Conservation (phyloP, 306 rosid genomes). For the Psophocarpus tetragonolobus region DNA sequence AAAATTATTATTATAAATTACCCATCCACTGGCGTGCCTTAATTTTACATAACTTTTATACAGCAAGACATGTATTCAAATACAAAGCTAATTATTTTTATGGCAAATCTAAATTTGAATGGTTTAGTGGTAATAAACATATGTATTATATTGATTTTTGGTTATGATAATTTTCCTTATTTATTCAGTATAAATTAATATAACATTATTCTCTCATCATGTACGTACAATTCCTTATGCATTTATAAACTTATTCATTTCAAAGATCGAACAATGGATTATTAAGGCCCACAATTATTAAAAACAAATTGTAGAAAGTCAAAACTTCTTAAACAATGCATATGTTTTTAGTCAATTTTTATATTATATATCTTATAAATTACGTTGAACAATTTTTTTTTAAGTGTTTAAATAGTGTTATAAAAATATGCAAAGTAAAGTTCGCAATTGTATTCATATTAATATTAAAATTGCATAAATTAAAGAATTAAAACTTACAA, state of each 20-base stretch:
- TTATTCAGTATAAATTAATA: neutral
- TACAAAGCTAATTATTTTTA: neutral
- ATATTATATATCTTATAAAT: neutral
- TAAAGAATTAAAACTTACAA: neutral
- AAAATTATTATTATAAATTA: neutral
- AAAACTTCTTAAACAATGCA: neutral
- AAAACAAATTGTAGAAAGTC: neutral
- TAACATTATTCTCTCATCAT: neutral
- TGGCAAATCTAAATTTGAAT: neutral
- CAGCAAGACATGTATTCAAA: neutral
- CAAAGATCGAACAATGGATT: neutral
- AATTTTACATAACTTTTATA: neutral
- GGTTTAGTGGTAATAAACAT: neutral
- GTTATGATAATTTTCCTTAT: neutral
- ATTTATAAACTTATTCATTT: neutral
- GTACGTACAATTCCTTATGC: neutral
- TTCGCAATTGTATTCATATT: neutral
- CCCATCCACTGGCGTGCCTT: neutral
- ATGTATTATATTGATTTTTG: neutral
- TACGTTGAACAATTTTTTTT: neutral
- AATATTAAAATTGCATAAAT: neutral
- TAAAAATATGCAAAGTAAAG: neutral
- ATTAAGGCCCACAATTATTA: neutral
- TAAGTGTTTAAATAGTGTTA: neutral
- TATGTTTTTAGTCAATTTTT: neutral